phyloP scores from a whole-genome alignment of 2,329 filamentous ascomycete species.

The Xylariaceae sp. region DNA sequence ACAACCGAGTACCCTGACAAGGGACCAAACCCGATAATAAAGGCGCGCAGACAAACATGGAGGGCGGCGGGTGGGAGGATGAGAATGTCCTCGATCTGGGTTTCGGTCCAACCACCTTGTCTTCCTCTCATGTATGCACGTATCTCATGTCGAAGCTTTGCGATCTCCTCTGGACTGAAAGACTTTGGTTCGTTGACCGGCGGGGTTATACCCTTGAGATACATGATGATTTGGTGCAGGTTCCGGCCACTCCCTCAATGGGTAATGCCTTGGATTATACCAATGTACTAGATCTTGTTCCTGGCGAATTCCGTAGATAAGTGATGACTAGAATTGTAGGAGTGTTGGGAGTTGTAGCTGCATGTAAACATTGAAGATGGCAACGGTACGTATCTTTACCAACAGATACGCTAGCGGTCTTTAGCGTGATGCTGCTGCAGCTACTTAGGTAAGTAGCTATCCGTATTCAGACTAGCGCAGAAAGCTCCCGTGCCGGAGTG shows the following conservation, averaged over 20 bases:
- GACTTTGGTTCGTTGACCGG: not conserved
- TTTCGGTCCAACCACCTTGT: not conserved
- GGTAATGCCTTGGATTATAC: not conserved
- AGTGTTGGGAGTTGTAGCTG: not conserved
- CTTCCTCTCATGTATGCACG: not conserved
- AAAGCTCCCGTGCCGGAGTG: no score
- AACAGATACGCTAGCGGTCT: no score
- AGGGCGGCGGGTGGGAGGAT: conserved; percentile 13
- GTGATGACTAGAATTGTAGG: not conserved
- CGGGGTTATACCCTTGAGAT: no score
- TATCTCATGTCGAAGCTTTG: conserved; percentile 21
- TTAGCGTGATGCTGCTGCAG: no score
- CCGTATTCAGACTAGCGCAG: no score
- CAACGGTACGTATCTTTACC: no score
- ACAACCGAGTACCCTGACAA: no score
- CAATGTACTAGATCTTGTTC: no score
- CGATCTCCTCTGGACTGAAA: conserved; percentile 8
- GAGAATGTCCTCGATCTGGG: conserved; percentile 13
- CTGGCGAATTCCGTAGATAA: not conserved
- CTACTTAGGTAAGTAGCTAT: no score
- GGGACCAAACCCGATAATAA: no score
- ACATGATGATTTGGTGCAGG: conserved; percentile 4
- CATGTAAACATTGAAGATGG: conserved; percentile 15
- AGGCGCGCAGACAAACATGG: no score
- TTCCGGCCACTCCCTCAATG: not conserved